These are phyloP conservation scores for Tricladium varicosporioides DNA, from an alignment of 2,329 filamentous ascomycete species.

Conservation along the genomic window DNA sequence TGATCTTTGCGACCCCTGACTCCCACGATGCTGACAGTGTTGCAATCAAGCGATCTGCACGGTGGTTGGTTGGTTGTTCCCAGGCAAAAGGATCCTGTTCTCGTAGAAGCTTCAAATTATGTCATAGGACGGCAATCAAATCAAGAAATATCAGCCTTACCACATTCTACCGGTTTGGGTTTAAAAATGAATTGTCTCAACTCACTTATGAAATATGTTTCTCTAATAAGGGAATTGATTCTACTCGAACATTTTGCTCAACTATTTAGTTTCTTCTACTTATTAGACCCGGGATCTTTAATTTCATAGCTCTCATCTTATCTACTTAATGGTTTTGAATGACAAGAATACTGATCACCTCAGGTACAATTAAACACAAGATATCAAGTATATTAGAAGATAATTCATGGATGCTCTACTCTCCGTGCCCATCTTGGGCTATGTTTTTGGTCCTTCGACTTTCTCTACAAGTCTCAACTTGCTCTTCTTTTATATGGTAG, in stretches of 20 bases:
- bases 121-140: constrained; percentile 1
- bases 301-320: background rate
- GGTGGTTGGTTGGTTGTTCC: background rate
- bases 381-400: background rate
- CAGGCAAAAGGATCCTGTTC: background rate
- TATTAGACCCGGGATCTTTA: no score
- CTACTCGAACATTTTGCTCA: no score
- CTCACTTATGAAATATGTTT: no score
- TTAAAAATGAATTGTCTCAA: no score
- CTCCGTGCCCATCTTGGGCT: constrained; percentile 70
- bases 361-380: background rate
- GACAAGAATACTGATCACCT: no score
- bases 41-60: constrained; percentile 2
- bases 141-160: constrained; percentile 1
- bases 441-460: constrained; percentile 61
- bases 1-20: background rate
- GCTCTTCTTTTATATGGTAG: constrained; percentile 87
- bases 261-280: no score
- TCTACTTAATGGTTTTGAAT: background rate
- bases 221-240: no score
- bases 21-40: background rate
- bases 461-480: constrained; percentile 80
- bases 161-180: background rate
- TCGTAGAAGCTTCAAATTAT: constrained; percentile 9
- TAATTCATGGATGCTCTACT: constrained; percentile 61